Conservation (phyloP, 2,329 filamentous ascomycete species). For the Fusarium annulatum region DNA sequence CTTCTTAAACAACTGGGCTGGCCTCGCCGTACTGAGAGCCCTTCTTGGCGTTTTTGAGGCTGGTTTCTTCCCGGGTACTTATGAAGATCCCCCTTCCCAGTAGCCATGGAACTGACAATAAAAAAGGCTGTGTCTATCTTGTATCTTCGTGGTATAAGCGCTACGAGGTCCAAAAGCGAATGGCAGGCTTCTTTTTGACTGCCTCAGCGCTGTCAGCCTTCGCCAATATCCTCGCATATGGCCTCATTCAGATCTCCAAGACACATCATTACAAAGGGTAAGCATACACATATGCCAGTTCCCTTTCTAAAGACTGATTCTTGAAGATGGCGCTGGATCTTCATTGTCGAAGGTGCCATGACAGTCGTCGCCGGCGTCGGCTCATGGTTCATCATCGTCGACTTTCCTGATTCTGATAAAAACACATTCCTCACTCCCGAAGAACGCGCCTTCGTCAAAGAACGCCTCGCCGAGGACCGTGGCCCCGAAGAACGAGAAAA, state of each 20-base stretch:
- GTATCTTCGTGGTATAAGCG: conserved; percentile 27
- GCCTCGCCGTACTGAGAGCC: conserved; percentile 7
- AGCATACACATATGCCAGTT: too few relatives aligned
- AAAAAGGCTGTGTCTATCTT: conserved; percentile 23
- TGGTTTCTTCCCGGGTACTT: conserved; percentile 24
- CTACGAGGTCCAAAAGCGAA: conserved; percentile 27
- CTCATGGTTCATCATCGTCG: conserved; percentile 35
- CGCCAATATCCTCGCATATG: conserved; percentile 31
- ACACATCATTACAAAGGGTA: conserved; percentile 24
- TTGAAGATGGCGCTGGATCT: conserved; percentile 27
- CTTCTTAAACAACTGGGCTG: conserved; percentile 20
- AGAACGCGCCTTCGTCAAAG: conserved; percentile 22
- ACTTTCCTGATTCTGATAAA: conserved; percentile 25
- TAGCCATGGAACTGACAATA: too few relatives aligned
- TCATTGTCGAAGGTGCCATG: conserved; percentile 30
- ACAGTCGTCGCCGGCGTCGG: conserved; percentile 26
- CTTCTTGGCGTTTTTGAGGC: conserved; percentile 31
- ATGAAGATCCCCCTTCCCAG: too few relatives aligned
- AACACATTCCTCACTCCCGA: conserved; percentile 26
- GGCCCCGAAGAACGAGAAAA: conserved; percentile 24
- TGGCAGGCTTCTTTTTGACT: conserved; percentile 27
- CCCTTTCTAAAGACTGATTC: too few relatives aligned
- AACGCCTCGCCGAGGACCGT: conserved; percentile 4
- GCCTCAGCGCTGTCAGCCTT: conserved; percentile 18
- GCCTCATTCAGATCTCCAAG: conserved; percentile 22